Evolutionary conservation across 805 yeast genomes (phyloP).

Genomic region (Zygoascus flipseniorum): DNA sequence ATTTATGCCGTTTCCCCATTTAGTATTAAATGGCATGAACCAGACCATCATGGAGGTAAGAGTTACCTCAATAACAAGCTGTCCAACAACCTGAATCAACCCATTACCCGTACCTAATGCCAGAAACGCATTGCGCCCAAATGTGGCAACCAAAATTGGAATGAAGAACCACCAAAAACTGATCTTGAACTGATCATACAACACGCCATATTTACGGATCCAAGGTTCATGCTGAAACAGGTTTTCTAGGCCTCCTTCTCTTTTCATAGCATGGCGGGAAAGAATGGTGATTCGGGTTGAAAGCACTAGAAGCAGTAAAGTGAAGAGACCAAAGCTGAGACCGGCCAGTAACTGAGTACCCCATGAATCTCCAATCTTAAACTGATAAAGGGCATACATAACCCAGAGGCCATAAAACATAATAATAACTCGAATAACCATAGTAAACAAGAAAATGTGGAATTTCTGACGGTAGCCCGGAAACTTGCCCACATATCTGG

Average conservation of each 20-base stretch:
- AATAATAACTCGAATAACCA: slow-evolving; percentile 22
- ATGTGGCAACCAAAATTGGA: slow-evolving; percentile 16
- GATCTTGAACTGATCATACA: slow-evolving; percentile 27
- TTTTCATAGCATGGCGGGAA: slow-evolving; percentile 20
- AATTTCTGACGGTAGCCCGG: slow-evolving; percentile 1
- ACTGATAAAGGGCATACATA: slow-evolving; percentile 25
- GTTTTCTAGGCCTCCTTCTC: slow-evolving; percentile 16
- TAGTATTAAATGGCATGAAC: slow-evolving; percentile 24
- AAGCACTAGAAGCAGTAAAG: slow-evolving; percentile 18
- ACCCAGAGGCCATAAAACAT: slow-evolving; percentile 30
- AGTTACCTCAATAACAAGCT: slow-evolving; percentile 24
- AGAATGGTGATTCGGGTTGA: slow-evolving; percentile 22
- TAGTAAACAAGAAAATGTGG: slow-evolving; percentile 4
- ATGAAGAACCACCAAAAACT: slow-evolving; percentile 29
- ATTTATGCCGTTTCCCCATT: slow-evolving; percentile 25
- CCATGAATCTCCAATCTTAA: slow-evolving; percentile 27
- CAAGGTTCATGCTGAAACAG: slow-evolving; percentile 25
- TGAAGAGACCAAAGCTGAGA: slow-evolving; percentile 21
- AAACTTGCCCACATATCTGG: neutral
- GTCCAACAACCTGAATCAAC: slow-evolving; percentile 27
- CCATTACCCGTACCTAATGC: slow-evolving; percentile 28
- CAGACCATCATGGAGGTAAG: slow-evolving; percentile 16
- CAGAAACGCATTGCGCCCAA: slow-evolving; percentile 26
- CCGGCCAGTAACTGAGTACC: slow-evolving; percentile 25
- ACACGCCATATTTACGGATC: slow-evolving; percentile 26